phyloP scores from a whole-genome alignment of 2,329 filamentous ascomycete genomes.

The Xylaria hypoxylon region DNA sequence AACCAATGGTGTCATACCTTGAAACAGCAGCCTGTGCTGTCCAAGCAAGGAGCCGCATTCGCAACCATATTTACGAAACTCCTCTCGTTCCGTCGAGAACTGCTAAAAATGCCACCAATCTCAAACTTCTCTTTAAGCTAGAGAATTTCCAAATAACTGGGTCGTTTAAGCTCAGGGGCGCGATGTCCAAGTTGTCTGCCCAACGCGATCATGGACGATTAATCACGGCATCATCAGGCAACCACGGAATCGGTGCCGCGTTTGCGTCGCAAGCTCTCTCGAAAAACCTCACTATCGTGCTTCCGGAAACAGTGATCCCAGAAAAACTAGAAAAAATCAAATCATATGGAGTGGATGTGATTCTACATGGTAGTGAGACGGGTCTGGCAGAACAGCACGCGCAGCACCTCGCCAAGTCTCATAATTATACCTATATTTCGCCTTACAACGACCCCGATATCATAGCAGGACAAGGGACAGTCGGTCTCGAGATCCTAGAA shows the following conservation, averaged over 20 bases:
- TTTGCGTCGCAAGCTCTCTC: constrained; percentile 14
- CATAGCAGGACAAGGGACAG: constrained; percentile 18
- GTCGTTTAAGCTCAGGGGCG: constrained; percentile 13
- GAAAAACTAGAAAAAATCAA: constrained; percentile 12
- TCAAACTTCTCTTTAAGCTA: not conserved
- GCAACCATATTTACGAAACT: constrained; percentile 10
- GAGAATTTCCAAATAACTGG: constrained; percentile 20
- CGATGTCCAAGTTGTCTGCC: constrained; percentile 12
- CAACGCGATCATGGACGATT: not conserved
- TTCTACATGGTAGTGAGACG: constrained; percentile 14
- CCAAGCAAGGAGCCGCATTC: constrained; percentile 12
- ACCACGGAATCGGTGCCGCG: constrained; percentile 19
- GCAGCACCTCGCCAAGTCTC: constrained; percentile 15
- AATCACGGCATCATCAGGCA: constrained; percentile 15
- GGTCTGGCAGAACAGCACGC: constrained; percentile 17
- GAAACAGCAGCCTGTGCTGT: constrained; percentile 14
- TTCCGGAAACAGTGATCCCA: constrained; percentile 13
- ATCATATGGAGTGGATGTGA: constrained; percentile 9
- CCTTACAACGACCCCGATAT: constrained; percentile 21
- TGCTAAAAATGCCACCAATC: not conserved
- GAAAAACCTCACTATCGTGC: constrained; percentile 15
- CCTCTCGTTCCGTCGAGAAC: constrained; percentile 12
- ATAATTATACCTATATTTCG: constrained; percentile 11
- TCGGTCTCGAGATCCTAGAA: constrained; percentile 18
- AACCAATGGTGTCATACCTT: not conserved